Base-by-base conservation (phyloP, 2,329 filamentous ascomycete species). In the Seiridium unicorne region DNA sequence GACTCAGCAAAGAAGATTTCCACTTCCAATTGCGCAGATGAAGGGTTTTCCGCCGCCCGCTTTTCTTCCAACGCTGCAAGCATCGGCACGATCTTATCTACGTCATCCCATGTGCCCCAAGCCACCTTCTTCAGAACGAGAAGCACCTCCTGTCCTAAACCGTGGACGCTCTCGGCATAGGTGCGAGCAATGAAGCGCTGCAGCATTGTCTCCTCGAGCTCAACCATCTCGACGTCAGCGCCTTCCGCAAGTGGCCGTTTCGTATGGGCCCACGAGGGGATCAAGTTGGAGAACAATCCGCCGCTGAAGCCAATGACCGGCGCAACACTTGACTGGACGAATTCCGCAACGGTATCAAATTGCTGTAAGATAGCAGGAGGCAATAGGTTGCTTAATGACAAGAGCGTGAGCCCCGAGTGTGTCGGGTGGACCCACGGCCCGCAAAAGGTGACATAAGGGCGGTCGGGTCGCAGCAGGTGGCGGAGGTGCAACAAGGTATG, bases 401-500 rank as follows among this genome's bases (percentile, higher is more conserved):
- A 60, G 7, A 48, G 10, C 18, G 64, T 55, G 51, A 63, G 62
- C 18, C 58, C 60, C 10, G 66, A 65, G 34, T 63, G 64, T 3
- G 60, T 58, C 4, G 66, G 60, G 59, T 66, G 64, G 10, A 68
- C 60, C 65, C 65, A 68, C 1, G 66, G 66, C 3, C 61, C 49
- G 6, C 55, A 53, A 7, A 61, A 57, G 8, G 59, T 55, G 8
- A 65, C 61, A 35, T 67, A 68, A n/a, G 67, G 67, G 13, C 32
- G 63, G 1, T 55, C 60, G 1, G 66, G 67, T 40, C 66, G 62
- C 10, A 69, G 65, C 4, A 67, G 26, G 51, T 66, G 66, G 26
- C 66, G 65, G 1, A 65, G 62, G 53, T 63, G 60, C n/a, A 67
- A 59, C 34, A 68, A 58, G 32, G 63, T 54, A 59, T 69, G 67